Evolutionary conservation across 352 stramenopile genomes (phyloP), one percentile per base, ranked within the genome.

Genomic region (Peronospora tabacina): DNA sequence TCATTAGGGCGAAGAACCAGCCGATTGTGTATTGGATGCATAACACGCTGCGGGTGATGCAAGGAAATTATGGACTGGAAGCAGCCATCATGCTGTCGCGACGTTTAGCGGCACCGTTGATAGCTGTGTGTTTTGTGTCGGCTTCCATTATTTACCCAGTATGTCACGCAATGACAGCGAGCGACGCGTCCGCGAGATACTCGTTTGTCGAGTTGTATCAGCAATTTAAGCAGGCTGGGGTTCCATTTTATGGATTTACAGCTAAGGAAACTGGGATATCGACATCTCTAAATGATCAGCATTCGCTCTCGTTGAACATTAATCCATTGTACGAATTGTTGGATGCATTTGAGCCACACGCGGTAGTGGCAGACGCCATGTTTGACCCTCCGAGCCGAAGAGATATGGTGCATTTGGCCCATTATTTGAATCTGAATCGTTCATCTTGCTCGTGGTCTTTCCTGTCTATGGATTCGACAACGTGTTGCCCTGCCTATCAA

Each of bases 1-100:
- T 10, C 15, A 38, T 52, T 9, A 34, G 35, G n/a, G 17, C 37
- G n/a, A 44, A 46, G 12, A 28, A 35, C n/a, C 44, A 52, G 17
- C 57, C 61, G 15, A 55, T 90, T 22, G 47, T 90, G 7, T 90
- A 90, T 52, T 90, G 78, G 78, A 66, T 87, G 52, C 75, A 77
- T 5, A 79, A 68, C 28, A 75, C 70, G 1, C 38, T 79, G 45
- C 78, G 78, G 2, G 66, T 82, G n/a, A 56, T 49, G 37, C 68
- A 86, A 13, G 69, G 70, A 7, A 90, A 90, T 49, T 86, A 77
- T 49, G 72, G 61, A 3, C 61, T 90, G 17, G 68, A 79, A 36
- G 55, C 63, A 8, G 75, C 75, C 3, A 54, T 79, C 30, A 36
- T 72, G 15, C 61, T 87, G 0, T 70, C 63, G 5, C 52, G 70